Conservation (phyloP, 345 rosid species). For the Murraya koenigii region DNA sequence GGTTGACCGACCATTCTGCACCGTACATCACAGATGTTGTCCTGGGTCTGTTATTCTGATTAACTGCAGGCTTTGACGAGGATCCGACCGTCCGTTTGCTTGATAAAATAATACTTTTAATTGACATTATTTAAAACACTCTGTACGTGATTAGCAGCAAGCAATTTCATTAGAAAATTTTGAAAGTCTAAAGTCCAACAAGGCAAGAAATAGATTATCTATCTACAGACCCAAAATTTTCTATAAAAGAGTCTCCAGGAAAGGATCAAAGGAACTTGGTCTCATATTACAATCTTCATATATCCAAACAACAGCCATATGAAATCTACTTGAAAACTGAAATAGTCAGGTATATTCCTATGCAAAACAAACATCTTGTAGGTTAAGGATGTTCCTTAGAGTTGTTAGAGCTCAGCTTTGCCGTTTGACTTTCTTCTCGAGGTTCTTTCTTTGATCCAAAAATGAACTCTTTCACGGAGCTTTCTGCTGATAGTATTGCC, state of each 20-base stretch:
- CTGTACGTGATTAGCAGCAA: no score
- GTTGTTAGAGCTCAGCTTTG: conserved; percentile 19
- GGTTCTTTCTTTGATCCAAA: conserved; percentile 49
- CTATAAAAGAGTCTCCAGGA: neutral
- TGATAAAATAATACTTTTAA: no score
- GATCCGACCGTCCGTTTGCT: neutral
- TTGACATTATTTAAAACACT: no score
- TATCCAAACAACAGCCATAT: no score
- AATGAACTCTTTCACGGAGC: conserved; percentile 51
- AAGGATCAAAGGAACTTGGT: neutral
- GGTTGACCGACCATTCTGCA: neutral
- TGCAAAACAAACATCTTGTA: neutral
- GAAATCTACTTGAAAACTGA: no score
- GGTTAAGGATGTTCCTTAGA: conserved; percentile 23
- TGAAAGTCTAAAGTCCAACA: no score
- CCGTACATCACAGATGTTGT: neutral
- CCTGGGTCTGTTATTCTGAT: neutral
- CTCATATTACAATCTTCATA: neutral
- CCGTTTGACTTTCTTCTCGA: conserved; percentile 15
- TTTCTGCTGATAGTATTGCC: conserved; percentile 56
- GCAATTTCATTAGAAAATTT: no score
- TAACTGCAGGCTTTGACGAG: neutral
- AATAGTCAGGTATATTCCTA: neutral
- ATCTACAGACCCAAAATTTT: neutral
- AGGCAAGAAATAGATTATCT: no score